Conservation (phyloP, 768 basidiomycete species). For the Cubamyces sp. region DNA sequence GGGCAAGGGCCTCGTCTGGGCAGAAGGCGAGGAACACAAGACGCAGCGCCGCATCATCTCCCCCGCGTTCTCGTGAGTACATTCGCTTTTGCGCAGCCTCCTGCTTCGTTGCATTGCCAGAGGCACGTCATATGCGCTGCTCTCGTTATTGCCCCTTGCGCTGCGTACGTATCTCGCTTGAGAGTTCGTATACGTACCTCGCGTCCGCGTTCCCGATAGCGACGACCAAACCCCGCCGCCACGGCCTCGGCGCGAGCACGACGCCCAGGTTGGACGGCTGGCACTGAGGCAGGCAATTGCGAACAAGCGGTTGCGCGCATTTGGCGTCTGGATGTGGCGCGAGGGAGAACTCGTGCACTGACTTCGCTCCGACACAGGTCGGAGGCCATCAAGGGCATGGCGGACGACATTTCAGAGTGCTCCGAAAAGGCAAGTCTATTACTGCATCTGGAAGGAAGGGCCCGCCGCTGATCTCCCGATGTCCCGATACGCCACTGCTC, state of each 20-base stretch:
- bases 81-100: not conserved
- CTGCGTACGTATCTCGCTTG: too few species aligned
- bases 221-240: too few species aligned
- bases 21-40: constrained; percentile 37
- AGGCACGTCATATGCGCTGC: too few species aligned
- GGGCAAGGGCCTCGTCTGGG: constrained; percentile 38
- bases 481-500: not conserved
- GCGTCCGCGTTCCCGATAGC: too few species aligned
- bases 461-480: not conserved
- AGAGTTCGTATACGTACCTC: too few species aligned
- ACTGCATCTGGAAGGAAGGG: not conserved
- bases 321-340: too few species aligned
- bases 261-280: too few species aligned
- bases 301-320: too few species aligned
- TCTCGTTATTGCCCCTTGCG: too few species aligned
- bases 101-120: not conserved
- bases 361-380: constrained; percentile 31
- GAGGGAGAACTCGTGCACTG: not conserved
- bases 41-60: constrained; percentile 38
- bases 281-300: too few species aligned
- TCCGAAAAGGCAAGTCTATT: constrained; percentile 34
- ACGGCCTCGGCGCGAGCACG: too few species aligned
- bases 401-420: constrained; percentile 39
- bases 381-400: constrained; percentile 41
- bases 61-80: constrained; percentile 42